Base-by-base conservation (phyloP, 139 green algal species). In the Chlamydomonas schloesseri region DNA sequence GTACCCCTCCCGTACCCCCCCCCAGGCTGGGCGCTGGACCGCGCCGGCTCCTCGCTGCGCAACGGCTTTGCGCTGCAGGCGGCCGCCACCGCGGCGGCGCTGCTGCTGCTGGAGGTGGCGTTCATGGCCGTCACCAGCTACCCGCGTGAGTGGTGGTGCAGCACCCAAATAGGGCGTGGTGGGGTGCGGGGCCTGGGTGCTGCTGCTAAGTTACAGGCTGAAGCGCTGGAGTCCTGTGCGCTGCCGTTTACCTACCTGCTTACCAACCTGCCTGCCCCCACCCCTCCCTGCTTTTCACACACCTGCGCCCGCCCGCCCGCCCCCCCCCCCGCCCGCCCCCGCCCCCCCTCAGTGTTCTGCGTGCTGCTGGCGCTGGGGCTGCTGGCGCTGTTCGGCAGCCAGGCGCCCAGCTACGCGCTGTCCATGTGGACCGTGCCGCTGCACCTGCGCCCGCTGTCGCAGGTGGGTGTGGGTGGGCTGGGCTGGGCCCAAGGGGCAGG, bases 351-450 rank as follows among this genome's bases (percentile, higher is more conserved):
- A 82, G 75, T 9, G 3, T 95, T 96, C 42, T 82, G 88, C 2
- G 34, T 94, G 20, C 15, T 91, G 21, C 92, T 98, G 83, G 88
- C 88, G 0, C 28, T 88, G 3, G 91, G 90, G 1, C 65, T 97
- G 88, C 62, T 95, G 24, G 77, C 73, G 0, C 58, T 97, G 31
- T 97, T 97, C 65, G 62, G 65, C 28, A 89, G 89, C 18, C 88
- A 94, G 88, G 73, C 88, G 33, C 46, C 79, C 37, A 58, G 46
- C 15, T 76, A 60, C 46, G 87, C 94, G 11, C 89, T 97, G 11
- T 84, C 87, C 42, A 91, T 99, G 86, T 97, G 97, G 97, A 91
- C 76, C 26, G 95, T 99, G 29, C 95, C 96, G 11, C 31, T 90
- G 9, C 53, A 77, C 5, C 87, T 97, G 64, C 88, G 97, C 8